These are phyloP conservation scores for Cicer bijugum DNA, from an alignment of 306 rosid species.

Conservation along the genomic window DNA sequence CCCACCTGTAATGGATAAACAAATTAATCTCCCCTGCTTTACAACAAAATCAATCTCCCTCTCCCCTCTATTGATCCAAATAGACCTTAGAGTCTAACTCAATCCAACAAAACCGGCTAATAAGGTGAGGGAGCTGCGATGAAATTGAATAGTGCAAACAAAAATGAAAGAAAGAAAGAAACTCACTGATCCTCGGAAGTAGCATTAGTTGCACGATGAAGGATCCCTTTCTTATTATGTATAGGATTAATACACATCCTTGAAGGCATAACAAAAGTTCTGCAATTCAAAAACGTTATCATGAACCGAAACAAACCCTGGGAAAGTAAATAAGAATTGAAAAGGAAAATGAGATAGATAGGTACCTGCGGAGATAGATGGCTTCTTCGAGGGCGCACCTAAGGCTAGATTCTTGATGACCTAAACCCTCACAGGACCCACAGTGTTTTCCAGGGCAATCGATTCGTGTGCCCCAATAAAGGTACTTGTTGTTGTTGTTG, in stretches of 20 bases:
- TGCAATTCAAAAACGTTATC: slow-evolving; percentile 47
- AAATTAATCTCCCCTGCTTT: neutral
- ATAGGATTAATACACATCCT: slow-evolving; percentile 95
- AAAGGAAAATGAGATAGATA: neutral
- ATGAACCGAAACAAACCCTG: neutral
- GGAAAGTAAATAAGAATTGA: neutral
- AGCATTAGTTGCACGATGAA: slow-evolving; percentile 60
- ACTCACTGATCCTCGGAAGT: slow-evolving; percentile 76
- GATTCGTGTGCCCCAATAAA: slow-evolving; percentile 85
- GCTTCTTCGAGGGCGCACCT: slow-evolving; percentile 96
- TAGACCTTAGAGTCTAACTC: no score
- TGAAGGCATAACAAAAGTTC: slow-evolving; percentile 91
- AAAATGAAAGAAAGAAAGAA: neutral
- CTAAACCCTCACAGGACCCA: slow-evolving; percentile 82
- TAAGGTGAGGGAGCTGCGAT: neutral
- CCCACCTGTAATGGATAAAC: slow-evolving; percentile 68
- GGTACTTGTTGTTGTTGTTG: slow-evolving; percentile 57
- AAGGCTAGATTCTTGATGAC: slow-evolving; percentile 97
- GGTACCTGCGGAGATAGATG: slow-evolving; percentile 59
- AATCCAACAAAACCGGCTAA: no score
- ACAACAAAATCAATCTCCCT: neutral
- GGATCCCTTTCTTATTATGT: slow-evolving; percentile 86
- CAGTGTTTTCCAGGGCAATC: slow-evolving; percentile 98
- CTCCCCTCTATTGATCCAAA: no score
- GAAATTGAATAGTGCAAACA: neutral